phyloP scores from a whole-genome alignment of 345 rosid species.

The Durio zibethinus region DNA sequence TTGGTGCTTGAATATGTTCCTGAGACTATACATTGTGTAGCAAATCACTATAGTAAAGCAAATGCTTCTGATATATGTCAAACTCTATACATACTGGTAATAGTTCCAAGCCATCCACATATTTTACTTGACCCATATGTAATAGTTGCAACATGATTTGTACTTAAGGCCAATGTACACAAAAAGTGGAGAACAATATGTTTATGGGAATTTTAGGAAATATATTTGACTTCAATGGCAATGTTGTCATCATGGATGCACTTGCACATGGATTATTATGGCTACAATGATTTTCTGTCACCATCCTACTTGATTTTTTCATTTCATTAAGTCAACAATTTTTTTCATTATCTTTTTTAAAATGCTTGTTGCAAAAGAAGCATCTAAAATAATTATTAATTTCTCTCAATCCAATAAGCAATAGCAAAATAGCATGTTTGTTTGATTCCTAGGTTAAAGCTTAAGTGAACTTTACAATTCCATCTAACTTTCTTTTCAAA shows the following conservation, averaged over 20 bases:
- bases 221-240: not conserved
- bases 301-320: not conserved
- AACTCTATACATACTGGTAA: slow-evolving; percentile 57
- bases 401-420: not conserved
- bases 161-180: not conserved
- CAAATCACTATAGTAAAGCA: slow-evolving; percentile 45
- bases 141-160: not conserved
- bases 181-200: not conserved
- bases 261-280: not conserved
- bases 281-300: not conserved
- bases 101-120: not conserved
- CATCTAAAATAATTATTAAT: not conserved
- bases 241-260: not conserved
- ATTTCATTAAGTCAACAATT: no score
- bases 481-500: no score
- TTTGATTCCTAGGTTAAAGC: not conserved
- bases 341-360: no score
- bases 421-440: not conserved
- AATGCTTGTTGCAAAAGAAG: no score
- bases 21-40: slow-evolving; percentile 43
- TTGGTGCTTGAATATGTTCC: not conserved
- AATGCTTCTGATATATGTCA: slow-evolving; percentile 61
- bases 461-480: no score
- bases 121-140: not conserved
- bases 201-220: not conserved